Evolutionary conservation across 768 basidiomycete genomes (phyloP), one percentile per base, ranked within the genome.

Genomic region (Tricholoma sp.): DNA sequence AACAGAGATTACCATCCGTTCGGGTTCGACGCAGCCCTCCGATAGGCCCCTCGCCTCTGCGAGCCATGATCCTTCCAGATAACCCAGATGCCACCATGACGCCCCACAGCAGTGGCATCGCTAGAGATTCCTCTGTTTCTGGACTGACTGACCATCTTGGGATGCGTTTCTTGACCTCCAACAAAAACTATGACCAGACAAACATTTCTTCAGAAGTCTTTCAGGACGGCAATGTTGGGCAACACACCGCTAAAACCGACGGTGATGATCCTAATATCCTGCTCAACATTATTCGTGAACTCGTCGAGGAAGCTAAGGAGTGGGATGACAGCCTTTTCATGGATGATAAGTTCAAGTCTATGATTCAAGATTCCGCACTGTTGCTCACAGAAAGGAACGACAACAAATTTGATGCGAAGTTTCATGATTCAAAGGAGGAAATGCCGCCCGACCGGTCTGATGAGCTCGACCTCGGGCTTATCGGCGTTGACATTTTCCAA

Each of bases 271-370:
- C 70, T 6, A 68, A 73, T 49, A 64, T 67, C 29, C 61, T 80
- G 34, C 63, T 78, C 31, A 72, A 67, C 9, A 70, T 82, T 12
- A 76, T 82, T 32, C 72, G 72, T 13, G 78, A 81, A 61, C 71
- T 82, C 34, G 76, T 77, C 1, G 74, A 78, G 45, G 80, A 79
- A 59, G 76, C 79, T 15, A 78, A 68, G 50, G 74, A 73, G 36
- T 82, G 81, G 81, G 80, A 81, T 58, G 67, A 72, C 13, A 76
- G 71, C 56, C 62, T 81, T 34, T 78, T 77, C 59, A 69, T 80
- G 65, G 74, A 79, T 58, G 65, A 75, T 36, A 75, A 74, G 17
- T 82, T 82, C 67, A 78, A 71, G 59, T 64, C 68, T 5, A 69
- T 81, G 67, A 72, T 81, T 15, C 62, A 73, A 45, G 65, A 65